Conservation (phyloP, 1,284 basidiomycete species). For the Pisolithus thermaeus region DNA sequence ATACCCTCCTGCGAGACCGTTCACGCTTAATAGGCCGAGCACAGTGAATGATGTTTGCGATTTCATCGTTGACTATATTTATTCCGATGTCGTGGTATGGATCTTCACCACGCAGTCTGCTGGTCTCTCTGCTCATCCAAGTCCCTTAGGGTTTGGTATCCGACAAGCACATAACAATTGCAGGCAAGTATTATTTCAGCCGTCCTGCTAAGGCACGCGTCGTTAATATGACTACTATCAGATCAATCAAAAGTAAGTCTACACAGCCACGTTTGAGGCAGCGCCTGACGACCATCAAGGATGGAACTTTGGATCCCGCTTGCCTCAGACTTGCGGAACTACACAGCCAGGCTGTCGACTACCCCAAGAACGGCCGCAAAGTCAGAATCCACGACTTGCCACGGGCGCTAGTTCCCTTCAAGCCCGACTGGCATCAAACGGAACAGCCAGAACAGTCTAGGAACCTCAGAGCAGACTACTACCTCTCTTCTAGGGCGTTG, state of each 20-base stretch:
- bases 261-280: slow-evolving; percentile 2
- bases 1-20: slow-evolving; percentile 40
- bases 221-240: slow-evolving; percentile 17
- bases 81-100: slow-evolving; percentile 66
- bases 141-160: slow-evolving; percentile 53
- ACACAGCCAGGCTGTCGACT: slow-evolving; percentile 69
- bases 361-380: slow-evolving; percentile 63
- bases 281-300: slow-evolving; percentile 28
- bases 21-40: slow-evolving; percentile 48
- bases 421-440: slow-evolving; percentile 71
- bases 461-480: slow-evolving; percentile 61
- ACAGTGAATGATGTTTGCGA: slow-evolving; percentile 72
- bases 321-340: slow-evolving; percentile 63
- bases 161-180: slow-evolving; percentile 65
- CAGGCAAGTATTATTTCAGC: slow-evolving; percentile 35
- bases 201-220: neutral
- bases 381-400: slow-evolving; percentile 53
- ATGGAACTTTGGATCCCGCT: slow-evolving; percentile 59
- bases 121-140: neutral
- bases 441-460: slow-evolving; percentile 42
- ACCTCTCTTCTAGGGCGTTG: slow-evolving; percentile 60
- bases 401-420: slow-evolving; percentile 50
- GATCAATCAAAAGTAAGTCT: slow-evolving; percentile 61
- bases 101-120: neutral
- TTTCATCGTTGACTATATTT: slow-evolving; percentile 80